These are phyloP conservation scores for Candolleomyces aberdarensis DNA, from an alignment of 768 basidiomycete species.

Conservation along the genomic window DNA sequence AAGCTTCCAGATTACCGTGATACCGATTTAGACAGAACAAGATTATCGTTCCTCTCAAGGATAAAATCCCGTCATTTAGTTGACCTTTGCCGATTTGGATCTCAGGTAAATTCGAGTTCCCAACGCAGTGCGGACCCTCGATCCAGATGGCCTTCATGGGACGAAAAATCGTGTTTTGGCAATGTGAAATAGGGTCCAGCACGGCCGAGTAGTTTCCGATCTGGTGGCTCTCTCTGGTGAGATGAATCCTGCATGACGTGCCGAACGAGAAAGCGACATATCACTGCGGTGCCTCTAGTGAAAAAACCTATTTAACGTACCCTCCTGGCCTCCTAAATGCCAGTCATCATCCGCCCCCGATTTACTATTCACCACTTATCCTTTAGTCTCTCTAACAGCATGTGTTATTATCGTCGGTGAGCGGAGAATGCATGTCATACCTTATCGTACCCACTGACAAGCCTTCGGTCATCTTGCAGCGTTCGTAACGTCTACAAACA, in stretches of 20 bases:
- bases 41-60: neutral
- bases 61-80: neutral
- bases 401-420: slow-evolving; percentile 65
- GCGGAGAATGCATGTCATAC: slow-evolving; percentile 14
- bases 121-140: neutral
- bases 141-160: neutral
- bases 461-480: slow-evolving; percentile 27
- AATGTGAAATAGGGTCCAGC: neutral
- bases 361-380: slow-evolving; percentile 3
- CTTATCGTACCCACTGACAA: slow-evolving; percentile 18
- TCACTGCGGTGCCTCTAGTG: slow-evolving; percentile 1
- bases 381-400: slow-evolving; percentile 16
- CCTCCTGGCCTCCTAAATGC: slow-evolving; percentile 23
- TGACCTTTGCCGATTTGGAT: neutral
- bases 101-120: neutral
- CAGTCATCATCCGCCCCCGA: slow-evolving; percentile 9
- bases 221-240: no score
- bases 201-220: neutral
- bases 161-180: neutral
- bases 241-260: no score
- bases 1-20: no score
- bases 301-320: neutral
- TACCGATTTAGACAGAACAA: neutral
- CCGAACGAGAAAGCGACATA: neutral
- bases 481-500: slow-evolving; percentile 53